phyloP scores from a whole-genome alignment of 2,329 filamentous ascomycete genomes.

The Zelopaecilomyces penicillatus region DNA sequence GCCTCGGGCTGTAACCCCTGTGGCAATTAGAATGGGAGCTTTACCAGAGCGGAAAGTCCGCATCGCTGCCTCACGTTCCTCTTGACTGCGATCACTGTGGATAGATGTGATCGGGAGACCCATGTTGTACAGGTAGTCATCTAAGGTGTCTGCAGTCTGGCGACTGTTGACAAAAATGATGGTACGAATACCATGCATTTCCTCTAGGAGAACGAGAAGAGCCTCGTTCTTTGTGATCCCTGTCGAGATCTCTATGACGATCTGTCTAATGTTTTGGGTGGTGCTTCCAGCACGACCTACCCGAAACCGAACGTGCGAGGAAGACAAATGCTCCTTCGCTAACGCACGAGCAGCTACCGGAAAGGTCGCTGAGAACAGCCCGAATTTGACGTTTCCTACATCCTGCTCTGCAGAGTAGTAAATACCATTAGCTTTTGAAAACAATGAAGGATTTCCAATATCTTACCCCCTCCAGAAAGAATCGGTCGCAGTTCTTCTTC shows the following conservation, averaged over 20 bases:
- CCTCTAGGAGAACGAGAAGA: conserved; percentile 63
- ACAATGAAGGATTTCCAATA: not conserved
- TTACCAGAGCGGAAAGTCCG: conserved; percentile 70
- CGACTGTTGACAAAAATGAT: conserved; percentile 88
- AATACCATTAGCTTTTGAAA: not conserved
- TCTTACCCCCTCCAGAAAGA: conserved; percentile 70
- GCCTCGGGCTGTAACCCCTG: conserved; percentile 78
- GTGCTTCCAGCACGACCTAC: conserved; percentile 82
- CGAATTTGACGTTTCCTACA: conserved; percentile 57
- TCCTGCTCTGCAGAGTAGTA: conserved; percentile 53
- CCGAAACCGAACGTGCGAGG: conserved; percentile 69
- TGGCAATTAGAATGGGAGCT: conserved; percentile 75
- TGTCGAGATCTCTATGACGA: conserved; percentile 56
- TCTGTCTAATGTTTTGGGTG: conserved; percentile 75
- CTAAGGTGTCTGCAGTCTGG: conserved; percentile 67
- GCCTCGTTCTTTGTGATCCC: conserved; percentile 58
- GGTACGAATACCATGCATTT: conserved; percentile 64
- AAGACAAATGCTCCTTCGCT: conserved; percentile 65
- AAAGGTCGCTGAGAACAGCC: conserved; percentile 95
- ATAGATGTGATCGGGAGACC: conserved; percentile 79
- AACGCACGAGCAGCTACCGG: conserved; percentile 69
- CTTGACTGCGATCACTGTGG: conserved; percentile 77
- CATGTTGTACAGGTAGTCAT: conserved; percentile 79
- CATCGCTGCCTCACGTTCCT: conserved; percentile 86
- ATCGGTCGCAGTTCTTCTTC: conserved; percentile 65